Evolutionary conservation across 371 early-diverging fungal genomes (phyloP), one percentile per base, ranked within the genome.

Genomic region (Saksenaea oblongispora): DNA sequence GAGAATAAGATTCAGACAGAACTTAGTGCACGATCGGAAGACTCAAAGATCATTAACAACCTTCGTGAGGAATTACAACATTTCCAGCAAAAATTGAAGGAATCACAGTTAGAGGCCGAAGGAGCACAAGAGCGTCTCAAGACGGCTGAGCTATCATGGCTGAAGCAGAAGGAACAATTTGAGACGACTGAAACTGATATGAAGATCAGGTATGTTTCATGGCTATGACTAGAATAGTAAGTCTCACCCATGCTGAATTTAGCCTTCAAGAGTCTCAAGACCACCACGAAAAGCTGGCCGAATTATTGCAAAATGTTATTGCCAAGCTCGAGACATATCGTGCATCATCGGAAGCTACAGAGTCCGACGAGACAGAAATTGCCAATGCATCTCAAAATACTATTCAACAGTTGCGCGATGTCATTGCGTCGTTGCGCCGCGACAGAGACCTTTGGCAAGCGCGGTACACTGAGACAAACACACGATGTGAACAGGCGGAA

Each of bases 401-500:
- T 10, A 41, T 57, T 1, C 65, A 60, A 31, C 53, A 61, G 37
- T 39, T 71, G 5, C 66, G 71, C 34, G 62, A 66, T 34, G 59
- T 71, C 15, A 66, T 57, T 37, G 58, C 67, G 0, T 66, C 67
- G 1, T 26, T 71, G 22, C 64, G 67, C 5, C 63, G 64, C 51
- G 71, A 71, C 13, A 66, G 66, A 31, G 71, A 71, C 17, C 17
- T 71, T 7, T 57, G 63, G 27, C 67, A 66, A 17, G 60, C 64
- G 4, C 58, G 63, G 37, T 55, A 56, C 18, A 59, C 36, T n/a
- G 71, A 71, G 13, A 62, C 61, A 13, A 56, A 17, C 8, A 24
- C 61, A 55, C 56, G 47, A 13, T 61, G 63, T 35, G 54, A 71
- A 5, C 58, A 64, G 3, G 61, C 64, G 2, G 59, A 58, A 13